These are phyloP conservation scores for Lagenaria siceraria DNA, from an alignment of 306 rosid genomes.

Conservation along the genomic window DNA sequence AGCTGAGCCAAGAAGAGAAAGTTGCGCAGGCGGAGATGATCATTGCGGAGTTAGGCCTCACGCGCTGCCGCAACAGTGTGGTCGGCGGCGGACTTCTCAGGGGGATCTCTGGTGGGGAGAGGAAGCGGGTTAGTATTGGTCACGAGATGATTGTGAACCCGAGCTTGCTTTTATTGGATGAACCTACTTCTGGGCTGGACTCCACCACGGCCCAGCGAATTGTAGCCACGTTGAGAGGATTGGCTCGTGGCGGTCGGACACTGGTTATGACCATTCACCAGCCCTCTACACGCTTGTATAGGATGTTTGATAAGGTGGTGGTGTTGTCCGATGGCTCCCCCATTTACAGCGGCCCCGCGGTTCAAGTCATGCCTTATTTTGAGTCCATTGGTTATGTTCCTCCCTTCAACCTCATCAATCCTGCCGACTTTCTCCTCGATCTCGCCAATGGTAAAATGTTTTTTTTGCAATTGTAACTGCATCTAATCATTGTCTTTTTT, in stretches of 20 bases:
- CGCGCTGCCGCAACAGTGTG: slow-evolving; percentile 81
- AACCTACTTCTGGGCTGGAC: slow-evolving; percentile 96
- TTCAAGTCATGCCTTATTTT: slow-evolving; percentile 61
- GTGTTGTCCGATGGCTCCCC: slow-evolving; percentile 81
- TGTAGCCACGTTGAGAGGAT: slow-evolving; percentile 72
- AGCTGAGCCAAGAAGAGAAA: slow-evolving; percentile 48
- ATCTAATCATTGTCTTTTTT: too few species aligned
- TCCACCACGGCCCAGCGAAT: slow-evolving; percentile 81
- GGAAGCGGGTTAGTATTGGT: slow-evolving; percentile 82
- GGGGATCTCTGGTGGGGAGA: slow-evolving; percentile 90
- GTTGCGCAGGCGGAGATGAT: slow-evolving; percentile 61
- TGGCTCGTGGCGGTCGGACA: slow-evolving; percentile 88
- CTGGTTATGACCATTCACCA: slow-evolving; percentile 89
- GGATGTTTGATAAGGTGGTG: slow-evolving; percentile 73
- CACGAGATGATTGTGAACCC: slow-evolving; percentile 87
- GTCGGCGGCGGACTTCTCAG: slow-evolving; percentile 81
- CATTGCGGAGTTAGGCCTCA: slow-evolving; percentile 69
- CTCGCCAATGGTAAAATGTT: slow-evolving; percentile 57
- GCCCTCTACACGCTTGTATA: slow-evolving; percentile 85
- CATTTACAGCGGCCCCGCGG: slow-evolving; percentile 73
- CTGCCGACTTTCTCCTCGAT: slow-evolving; percentile 85
- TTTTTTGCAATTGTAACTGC: too few species aligned
- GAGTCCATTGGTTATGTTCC: slow-evolving; percentile 70
- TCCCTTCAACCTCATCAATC: slow-evolving; percentile 44
- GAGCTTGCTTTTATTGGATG: slow-evolving; percentile 76